Conservation (phyloP, 2,329 filamentous ascomycete species). For the Cladophialophora carrionii region DNA sequence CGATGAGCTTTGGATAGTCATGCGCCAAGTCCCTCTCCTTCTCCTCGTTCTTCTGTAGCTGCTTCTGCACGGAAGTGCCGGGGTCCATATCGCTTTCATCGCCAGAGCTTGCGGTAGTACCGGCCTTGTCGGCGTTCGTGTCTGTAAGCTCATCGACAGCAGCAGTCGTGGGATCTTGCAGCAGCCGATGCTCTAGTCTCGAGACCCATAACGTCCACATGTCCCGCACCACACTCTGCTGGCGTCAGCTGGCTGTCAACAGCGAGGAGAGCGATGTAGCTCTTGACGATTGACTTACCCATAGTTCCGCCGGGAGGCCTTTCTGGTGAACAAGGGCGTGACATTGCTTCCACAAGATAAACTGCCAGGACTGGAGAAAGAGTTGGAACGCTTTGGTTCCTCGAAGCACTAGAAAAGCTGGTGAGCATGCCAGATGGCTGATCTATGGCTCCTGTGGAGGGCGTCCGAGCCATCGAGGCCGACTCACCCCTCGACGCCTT, state of each 20-base stretch:
- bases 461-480: not conserved
- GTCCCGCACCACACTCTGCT: conserved; percentile 69
- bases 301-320: conserved; percentile 71
- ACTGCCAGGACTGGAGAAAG: conserved; percentile 81
- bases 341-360: conserved; percentile 81
- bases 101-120: conserved; percentile 42
- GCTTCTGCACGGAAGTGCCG: conserved; percentile 39
- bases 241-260: not conserved
- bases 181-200: conserved; percentile 49
- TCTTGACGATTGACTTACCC: conserved; percentile 53
- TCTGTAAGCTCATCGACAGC: not conserved
- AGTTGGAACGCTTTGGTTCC: conserved; percentile 74
- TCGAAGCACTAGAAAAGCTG: conserved; percentile 48
- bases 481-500: conserved; percentile 55
- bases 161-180: conserved; percentile 26
- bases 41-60: conserved; percentile 44
- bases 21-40: conserved; percentile 43
- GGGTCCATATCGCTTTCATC: conserved; percentile 41
- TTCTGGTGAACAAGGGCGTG: conserved; percentile 70
- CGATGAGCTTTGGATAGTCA: conserved; percentile 66
- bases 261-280: not conserved
- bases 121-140: conserved; percentile 8
- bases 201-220: conserved; percentile 79
- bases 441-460: not conserved
- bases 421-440: not conserved